Evolutionary conservation across 2,329 filamentous ascomycete genomes (phyloP), one percentile per base, ranked within the genome.

Genomic region (Cladophialophora bantiana): DNA sequence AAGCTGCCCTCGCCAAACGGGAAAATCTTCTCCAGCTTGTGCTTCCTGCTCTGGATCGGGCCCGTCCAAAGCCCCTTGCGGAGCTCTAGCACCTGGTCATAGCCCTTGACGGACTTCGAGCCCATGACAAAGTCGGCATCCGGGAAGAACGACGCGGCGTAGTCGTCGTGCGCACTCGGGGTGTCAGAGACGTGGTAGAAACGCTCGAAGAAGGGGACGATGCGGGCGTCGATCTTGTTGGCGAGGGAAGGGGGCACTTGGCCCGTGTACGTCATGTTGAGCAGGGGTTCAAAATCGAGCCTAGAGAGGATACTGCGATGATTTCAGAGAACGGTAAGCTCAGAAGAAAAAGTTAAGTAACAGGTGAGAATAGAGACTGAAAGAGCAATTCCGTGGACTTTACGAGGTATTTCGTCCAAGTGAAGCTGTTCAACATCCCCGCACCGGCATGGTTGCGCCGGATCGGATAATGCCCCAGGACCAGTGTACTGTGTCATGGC

Each of bases 91-190:
- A 87, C 86, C 66, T 84, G 83, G 59, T 80, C 77, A 40, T 75
- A 73, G 1, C 84, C 84, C 9, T 77, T 75, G 6, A 73, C 81
- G 48, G 74, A 78, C 70, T 83, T 85, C 2, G 78, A 79, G 2
- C 79, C 84, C 84, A 87, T 86, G 40, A 86, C 78, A 58, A 87
- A 70, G 7, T 77, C 82, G 1, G 82, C 85, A 76, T 84, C 79
- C 13, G 76, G 64, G 0, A 84, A 83, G 69, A 85, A 85, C 26
- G 75, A 77, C 7, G 80, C 74, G 2, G 80, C 78, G 69, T 86
- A 87, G 66, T 78, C 73, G 9, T 83, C 79, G 70, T 86, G 83
- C 13, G 79, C 81, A 57, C 78, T 77, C 2, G 83, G 82, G 4
- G 79, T 68, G 64, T 76, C 75, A 1, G 71, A 73, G 7, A 69